Conservation (phyloP, 169 alveolate species). For the Eimeria sp. region DNA sequence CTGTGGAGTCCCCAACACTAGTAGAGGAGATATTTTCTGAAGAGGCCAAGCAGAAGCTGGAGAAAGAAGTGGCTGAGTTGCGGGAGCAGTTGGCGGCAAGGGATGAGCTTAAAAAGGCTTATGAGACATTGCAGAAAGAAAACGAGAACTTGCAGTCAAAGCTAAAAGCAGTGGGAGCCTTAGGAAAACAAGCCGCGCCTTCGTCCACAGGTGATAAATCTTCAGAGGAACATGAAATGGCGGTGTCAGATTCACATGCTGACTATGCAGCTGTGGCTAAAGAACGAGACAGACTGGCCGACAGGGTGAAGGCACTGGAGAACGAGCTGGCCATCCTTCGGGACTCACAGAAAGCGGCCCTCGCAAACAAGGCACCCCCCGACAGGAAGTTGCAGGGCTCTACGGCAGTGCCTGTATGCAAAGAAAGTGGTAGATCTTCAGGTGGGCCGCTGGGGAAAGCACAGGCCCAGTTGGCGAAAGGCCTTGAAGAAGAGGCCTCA, state of each 20-base stretch:
- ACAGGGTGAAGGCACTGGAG: constrained; percentile 29
- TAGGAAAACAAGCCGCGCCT: neutral
- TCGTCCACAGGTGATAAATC: neutral
- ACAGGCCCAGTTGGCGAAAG: neutral
- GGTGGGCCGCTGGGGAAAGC: neutral
- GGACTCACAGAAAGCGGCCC: neutral
- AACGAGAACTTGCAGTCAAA: constrained; percentile 19
- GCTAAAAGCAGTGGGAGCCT: constrained; percentile 15
- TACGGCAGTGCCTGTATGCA: neutral
- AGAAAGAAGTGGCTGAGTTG: constrained; percentile 32
- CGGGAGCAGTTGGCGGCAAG: constrained; percentile 39
- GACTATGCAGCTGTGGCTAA: neutral
- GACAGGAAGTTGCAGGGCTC: neutral
- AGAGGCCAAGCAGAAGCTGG: constrained; percentile 48
- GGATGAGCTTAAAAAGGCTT: neutral
- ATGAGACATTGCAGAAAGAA: constrained; percentile 27
- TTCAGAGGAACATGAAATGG: neutral
- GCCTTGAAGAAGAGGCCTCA: neutral
- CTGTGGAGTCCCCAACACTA: neutral
- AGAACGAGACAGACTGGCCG: constrained; percentile 29
- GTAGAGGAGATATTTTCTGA: neutral
- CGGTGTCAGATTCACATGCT: neutral
- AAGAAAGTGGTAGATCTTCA: neutral
- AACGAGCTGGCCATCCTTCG: neutral
- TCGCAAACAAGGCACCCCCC: neutral